Percentiles rank a stretch among this genome's conserved stretches.
Evolutionary conservation across 805 yeast species (phyloP).

Genomic region (Pichia cabralensis): DNA sequence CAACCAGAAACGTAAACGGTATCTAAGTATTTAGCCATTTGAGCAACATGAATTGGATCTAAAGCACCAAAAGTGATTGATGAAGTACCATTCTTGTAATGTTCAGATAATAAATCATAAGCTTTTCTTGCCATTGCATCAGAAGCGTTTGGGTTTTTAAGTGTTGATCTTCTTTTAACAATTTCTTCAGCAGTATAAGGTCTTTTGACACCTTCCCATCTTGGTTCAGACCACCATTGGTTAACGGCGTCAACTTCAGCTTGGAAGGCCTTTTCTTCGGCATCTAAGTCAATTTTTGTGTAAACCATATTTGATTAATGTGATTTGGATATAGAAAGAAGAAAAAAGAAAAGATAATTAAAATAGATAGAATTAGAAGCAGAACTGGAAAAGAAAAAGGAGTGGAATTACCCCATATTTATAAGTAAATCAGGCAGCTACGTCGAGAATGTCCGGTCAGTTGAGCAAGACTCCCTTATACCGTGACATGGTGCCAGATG

Average conservation of each 20-base stretch:
- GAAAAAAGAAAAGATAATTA: background rate
- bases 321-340: background rate
- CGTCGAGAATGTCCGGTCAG: no score
- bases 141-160: slow-evolving; percentile 69
- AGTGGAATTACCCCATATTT: no score
- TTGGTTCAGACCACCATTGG: slow-evolving; percentile 88
- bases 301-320: slow-evolving; percentile 30
- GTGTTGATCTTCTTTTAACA: slow-evolving; percentile 77
- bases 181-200: slow-evolving; percentile 83
- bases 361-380: no score
- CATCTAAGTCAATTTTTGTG: slow-evolving; percentile 46
- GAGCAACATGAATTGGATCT: slow-evolving; percentile 91
- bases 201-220: slow-evolving; percentile 85
- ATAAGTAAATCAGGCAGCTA: no score
- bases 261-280: slow-evolving; percentile 57
- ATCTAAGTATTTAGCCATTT: slow-evolving; percentile 94
- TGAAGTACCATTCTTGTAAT: slow-evolving; percentile 59
- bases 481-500: no score
- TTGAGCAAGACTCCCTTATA: no score
- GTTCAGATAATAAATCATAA: slow-evolving; percentile 58
- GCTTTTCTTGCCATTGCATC: slow-evolving; percentile 75
- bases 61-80: slow-evolving; percentile 92
- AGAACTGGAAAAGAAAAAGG: no score
- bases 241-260: slow-evolving; percentile 64
- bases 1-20: slow-evolving; percentile 93